phyloP scores from a whole-genome alignment of 768 basidiomycete species.

The Rubroboletus pulcherrimus region DNA sequence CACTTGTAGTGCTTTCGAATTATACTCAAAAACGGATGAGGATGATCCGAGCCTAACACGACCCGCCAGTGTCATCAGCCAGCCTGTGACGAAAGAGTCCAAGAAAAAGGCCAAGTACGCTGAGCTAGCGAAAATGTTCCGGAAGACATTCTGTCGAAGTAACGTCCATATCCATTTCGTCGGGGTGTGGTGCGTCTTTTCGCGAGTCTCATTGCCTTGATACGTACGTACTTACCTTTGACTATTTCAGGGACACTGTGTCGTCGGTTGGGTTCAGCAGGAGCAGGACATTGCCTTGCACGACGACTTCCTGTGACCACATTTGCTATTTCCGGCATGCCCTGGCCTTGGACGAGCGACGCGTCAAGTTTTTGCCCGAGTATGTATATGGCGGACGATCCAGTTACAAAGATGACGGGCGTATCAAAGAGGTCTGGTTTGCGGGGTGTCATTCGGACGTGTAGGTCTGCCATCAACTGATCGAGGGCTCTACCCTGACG shows the following conservation, averaged over 20 bases:
- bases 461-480: slow-evolving; percentile 20
- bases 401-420: slow-evolving; percentile 9
- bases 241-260: slow-evolving; percentile 40
- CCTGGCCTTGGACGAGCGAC: slow-evolving; percentile 44
- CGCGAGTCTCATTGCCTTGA: background rate
- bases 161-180: slow-evolving; percentile 41
- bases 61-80: slow-evolving; percentile 11
- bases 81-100: slow-evolving; percentile 3
- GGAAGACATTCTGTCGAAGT: slow-evolving; percentile 33
- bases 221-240: background rate
- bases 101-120: slow-evolving; percentile 17
- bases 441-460: slow-evolving; percentile 38
- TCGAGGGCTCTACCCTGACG: background rate
- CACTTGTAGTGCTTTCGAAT: slow-evolving; percentile 34
- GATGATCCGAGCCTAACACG: slow-evolving; percentile 8
- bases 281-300: slow-evolving; percentile 30
- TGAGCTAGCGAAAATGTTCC: slow-evolving; percentile 29
- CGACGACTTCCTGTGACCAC: slow-evolving; percentile 29
- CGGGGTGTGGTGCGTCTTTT: slow-evolving; percentile 38
- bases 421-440: slow-evolving; percentile 43
- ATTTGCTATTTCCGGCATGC: slow-evolving; percentile 45
- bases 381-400: slow-evolving; percentile 33
- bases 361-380: slow-evolving; percentile 47
- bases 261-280: slow-evolving; percentile 41
- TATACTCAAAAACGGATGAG: slow-evolving; percentile 31